Evolutionary conservation across 2,329 filamentous ascomycete species (phyloP).

Genomic region (Xylaria sp.): DNA sequence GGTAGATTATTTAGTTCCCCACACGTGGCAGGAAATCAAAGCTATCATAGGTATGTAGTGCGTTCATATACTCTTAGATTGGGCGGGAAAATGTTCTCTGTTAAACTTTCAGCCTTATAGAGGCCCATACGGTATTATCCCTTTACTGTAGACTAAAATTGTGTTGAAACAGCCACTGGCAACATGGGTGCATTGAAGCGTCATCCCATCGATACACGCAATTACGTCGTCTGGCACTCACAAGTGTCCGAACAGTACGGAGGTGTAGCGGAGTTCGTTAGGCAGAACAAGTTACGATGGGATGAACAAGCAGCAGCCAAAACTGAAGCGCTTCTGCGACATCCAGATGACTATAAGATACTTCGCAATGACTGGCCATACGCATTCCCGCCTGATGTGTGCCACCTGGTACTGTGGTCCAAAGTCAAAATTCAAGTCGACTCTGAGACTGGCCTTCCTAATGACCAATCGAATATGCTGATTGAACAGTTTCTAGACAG

Average conservation of each 20-base stretch:
- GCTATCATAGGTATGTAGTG: background rate
- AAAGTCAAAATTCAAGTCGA: background rate
- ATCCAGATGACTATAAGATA: background rate
- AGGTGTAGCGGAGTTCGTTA: background rate
- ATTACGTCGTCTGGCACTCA: background rate
- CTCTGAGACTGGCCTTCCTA: background rate
- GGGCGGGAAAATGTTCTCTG: background rate
- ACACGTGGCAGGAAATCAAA: background rate
- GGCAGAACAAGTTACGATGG: background rate
- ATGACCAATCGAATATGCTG: background rate
- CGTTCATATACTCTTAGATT: background rate
- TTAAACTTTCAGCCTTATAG: background rate
- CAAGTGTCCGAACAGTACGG: background rate
- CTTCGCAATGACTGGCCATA: conserved; percentile 5
- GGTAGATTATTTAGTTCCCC: background rate
- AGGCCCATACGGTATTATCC: background rate
- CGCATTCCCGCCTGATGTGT: background rate
- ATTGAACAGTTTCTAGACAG: background rate
- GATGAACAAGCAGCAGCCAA: background rate
- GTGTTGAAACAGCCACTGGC: background rate
- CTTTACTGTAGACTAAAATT: background rate
- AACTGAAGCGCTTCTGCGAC: background rate
- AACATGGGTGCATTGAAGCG: background rate
- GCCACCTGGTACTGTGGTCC: background rate
- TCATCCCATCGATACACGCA: background rate